Conservation (phyloP, 305 asterid genomes). For the Striga hermonthica region DNA sequence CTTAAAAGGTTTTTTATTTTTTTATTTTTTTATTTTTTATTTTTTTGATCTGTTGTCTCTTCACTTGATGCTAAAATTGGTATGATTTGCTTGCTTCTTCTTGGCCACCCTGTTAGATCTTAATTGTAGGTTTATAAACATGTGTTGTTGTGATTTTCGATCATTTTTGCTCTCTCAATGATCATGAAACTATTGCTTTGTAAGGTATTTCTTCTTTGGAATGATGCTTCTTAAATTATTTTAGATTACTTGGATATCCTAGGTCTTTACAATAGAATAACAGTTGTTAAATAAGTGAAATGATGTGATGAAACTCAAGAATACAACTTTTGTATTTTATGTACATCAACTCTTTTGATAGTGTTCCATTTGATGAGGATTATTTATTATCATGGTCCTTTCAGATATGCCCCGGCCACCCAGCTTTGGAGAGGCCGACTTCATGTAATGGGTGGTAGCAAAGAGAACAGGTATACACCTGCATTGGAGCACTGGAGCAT, state of each 20-base stretch:
- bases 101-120: background rate
- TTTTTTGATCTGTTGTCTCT: background rate
- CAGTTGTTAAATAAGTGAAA: background rate
- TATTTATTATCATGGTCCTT: slow-evolving; percentile 27
- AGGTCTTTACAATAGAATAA: background rate
- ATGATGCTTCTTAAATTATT: background rate
- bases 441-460: slow-evolving; percentile 99
- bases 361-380: background rate
- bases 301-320: background rate
- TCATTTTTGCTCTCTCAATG: background rate
- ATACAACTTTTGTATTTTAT: background rate
- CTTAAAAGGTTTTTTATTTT: background rate
- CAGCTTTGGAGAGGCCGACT: slow-evolving; percentile 96
- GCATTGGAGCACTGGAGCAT: slow-evolving; percentile 93
- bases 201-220: background rate
- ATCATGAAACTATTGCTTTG: background rate
- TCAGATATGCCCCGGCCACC: slow-evolving; percentile 97
- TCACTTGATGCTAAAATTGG: background rate
- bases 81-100: background rate
- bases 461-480: slow-evolving; percentile 79
- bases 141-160: background rate
- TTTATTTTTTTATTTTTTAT: too few species aligned
- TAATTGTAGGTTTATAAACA: background rate
- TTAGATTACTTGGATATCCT: background rate
- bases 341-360: slow-evolving; percentile 8